Conservation (phyloP, 768 basidiomycete species). For the Trametes cinnabarina region DNA sequence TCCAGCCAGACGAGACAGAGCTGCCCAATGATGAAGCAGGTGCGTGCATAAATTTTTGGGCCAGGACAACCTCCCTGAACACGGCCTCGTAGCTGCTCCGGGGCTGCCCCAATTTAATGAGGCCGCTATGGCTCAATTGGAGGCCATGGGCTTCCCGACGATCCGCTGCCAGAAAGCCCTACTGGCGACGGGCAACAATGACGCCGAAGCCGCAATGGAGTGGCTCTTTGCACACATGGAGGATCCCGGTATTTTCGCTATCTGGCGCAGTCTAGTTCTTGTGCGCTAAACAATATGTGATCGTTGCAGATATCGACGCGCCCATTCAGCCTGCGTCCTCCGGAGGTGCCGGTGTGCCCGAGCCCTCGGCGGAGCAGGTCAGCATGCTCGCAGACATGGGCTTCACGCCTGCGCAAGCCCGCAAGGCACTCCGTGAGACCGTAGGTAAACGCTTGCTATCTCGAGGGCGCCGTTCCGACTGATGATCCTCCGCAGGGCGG, state of each 20-base stretch:
- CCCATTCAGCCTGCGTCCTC: conserved; percentile 50
- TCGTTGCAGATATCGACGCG: conserved; percentile 72
- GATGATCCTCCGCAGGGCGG: conserved; percentile 46
- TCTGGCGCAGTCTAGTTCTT: no score
- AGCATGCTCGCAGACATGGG: conserved; percentile 86
- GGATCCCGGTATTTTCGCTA: conserved; percentile 63
- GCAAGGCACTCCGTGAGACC: conserved; percentile 84
- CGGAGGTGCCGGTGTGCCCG: conserved; percentile 35
- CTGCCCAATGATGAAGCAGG: conserved; percentile 55
- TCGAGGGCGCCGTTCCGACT: neutral
- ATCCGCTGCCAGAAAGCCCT: conserved; percentile 88
- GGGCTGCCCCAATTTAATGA: conserved; percentile 67
- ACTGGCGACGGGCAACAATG: conserved; percentile 77
- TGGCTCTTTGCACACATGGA: conserved; percentile 97
- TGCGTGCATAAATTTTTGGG: conserved; percentile 16
- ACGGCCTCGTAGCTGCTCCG: conserved; percentile 26
- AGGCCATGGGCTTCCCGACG: conserved; percentile 88
- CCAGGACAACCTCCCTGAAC: neutral
- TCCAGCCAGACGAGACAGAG: conserved; percentile 54
- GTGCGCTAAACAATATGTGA: neutral
- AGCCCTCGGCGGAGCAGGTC: conserved; percentile 71
- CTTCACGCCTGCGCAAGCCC: conserved; percentile 78
- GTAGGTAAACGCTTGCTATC: conserved; percentile 43
- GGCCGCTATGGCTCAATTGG: conserved; percentile 70
- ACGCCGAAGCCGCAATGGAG: conserved; percentile 84